Base-by-base conservation (phyloP, 148 eudicot species). In the Chenopodium suecicum region DNA sequence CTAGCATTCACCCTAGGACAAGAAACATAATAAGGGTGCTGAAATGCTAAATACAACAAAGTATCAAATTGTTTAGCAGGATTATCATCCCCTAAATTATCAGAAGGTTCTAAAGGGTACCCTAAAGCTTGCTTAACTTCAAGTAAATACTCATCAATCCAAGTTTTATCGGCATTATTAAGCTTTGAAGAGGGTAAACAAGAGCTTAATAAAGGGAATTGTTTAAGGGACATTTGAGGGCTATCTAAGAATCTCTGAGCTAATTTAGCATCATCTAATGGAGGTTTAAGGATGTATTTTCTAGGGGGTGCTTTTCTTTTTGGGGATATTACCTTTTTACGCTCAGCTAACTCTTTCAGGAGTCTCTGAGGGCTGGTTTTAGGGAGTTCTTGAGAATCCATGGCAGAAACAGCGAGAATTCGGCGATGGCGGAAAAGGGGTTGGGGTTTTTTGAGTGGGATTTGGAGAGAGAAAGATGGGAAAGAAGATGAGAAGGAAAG, bases 61-160 rank as follows among this genome's bases (percentile, higher is more conserved):
- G 97, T 91, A 82, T 97, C 99, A 25, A 97, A 92, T 32, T 97
- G 99, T 71, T 94, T 94, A 1, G 95, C 99, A 0, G 99, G 99
- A 64, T 90, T 97, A 87, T 97, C 98, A 48, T 94, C 98, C 46
- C 89, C 89, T 17, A 86, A 89, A 2, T 25, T 83, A 0, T 89
- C 92, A 0, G 98, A 92, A 0, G 94, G 85, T 78, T 94, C 98
- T 14, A 97, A 81, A 6, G 99, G 92, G 88, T 94, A 97, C 48
- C 99, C 99, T 17, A 97, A 83, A 0, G 97, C 97, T 78, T 97
- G 99, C 71, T 97, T 97, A 2, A 94, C 98, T 78, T 97, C 99
- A 7, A 92, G 88, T 52, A 97, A 86, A 74, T 88, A 97, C 89
- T 94, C 98, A 64, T 94, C 97, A 9, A 97, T 97, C 99, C 99